Evolutionary conservation across 129 eudicot species (phyloP).

Genomic region (Scalesia atractyloides): DNA sequence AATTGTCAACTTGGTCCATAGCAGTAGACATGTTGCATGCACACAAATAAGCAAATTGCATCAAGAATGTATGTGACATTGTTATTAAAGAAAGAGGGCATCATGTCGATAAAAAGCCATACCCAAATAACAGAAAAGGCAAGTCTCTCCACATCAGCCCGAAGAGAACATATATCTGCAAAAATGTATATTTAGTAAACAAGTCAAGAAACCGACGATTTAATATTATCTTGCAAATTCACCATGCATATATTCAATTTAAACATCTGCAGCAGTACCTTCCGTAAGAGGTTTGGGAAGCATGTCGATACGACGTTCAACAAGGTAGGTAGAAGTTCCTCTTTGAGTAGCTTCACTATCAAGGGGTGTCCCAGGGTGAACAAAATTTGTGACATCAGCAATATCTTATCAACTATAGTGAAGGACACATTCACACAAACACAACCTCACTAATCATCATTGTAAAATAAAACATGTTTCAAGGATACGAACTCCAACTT

Average conservation of each 20-base stretch:
- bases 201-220: conserved; percentile 20
- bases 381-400: conserved; percentile 98
- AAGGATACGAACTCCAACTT: conserved; percentile 99
- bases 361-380: conserved; percentile 88
- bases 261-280: conserved; percentile 47
- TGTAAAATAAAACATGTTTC: conserved; percentile 4
- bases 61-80: neutral
- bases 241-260: neutral
- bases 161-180: conserved; percentile 95
- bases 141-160: conserved; percentile 92
- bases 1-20: neutral
- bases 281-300: conserved; percentile 98
- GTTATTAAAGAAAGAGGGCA: conserved; percentile 1
- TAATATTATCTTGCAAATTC: conserved; percentile 12
- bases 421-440: conserved; percentile 38
- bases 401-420: conserved; percentile 58
- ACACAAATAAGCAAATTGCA: neutral
- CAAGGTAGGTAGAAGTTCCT: conserved; percentile 98
- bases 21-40: neutral
- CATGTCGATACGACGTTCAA: conserved; percentile 98
- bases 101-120: conserved; percentile 18
- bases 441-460: conserved; percentile 1
- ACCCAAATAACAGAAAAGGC: conserved; percentile 99
- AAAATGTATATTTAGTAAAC: conserved; percentile 16
- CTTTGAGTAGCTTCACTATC: conserved; percentile 96